A percentile compares a stretch with the other conserved stretches of the same genome.
phyloP scores from a whole-genome alignment of 2,329 filamentous ascomycete genomes.

The Aureobasidium sp. region DNA sequence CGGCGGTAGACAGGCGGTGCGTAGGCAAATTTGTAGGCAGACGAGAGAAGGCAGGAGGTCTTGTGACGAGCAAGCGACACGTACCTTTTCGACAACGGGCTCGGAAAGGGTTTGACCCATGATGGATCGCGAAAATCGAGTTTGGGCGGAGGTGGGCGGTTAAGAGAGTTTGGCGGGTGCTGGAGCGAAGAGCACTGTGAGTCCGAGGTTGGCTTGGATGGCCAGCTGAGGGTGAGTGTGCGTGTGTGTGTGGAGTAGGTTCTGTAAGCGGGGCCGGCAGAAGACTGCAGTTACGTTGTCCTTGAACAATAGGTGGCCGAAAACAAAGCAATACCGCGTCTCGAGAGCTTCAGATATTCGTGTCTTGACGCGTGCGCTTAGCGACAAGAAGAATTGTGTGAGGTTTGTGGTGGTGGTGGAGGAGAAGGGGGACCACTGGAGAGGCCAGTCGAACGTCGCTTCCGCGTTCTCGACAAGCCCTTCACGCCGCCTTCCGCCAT shows the following conservation, averaged over 20 bases:
- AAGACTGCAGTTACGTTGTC: background rate
- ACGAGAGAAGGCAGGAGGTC: conserved; percentile 13
- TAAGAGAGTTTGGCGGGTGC: background rate
- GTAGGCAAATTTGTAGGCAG: background rate
- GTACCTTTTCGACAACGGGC: conserved; percentile 97
- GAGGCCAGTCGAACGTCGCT: background rate
- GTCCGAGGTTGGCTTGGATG: conserved; percentile 1
- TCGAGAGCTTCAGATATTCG: background rate
- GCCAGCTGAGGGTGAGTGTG: conserved; percentile 5
- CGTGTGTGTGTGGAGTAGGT: background rate
- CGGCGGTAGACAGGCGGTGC: background rate
- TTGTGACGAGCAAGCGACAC: conserved; percentile 26
- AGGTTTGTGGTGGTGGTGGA: background rate
- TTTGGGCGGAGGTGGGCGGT: background rate
- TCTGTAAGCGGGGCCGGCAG: conserved; percentile 9
- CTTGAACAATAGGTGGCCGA: background rate
- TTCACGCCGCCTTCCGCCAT: background rate
- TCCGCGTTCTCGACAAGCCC: background rate
- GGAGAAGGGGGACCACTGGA: background rate
- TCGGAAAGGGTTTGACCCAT: conserved; percentile 99
- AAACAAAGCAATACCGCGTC: background rate
- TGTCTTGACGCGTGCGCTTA: background rate
- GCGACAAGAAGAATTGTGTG: background rate
- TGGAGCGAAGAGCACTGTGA: background rate
- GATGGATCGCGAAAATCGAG: conserved; percentile 28